Base-by-base conservation (phyloP, 176 grass and related monocot species). In the Oryza australiensis region DNA sequence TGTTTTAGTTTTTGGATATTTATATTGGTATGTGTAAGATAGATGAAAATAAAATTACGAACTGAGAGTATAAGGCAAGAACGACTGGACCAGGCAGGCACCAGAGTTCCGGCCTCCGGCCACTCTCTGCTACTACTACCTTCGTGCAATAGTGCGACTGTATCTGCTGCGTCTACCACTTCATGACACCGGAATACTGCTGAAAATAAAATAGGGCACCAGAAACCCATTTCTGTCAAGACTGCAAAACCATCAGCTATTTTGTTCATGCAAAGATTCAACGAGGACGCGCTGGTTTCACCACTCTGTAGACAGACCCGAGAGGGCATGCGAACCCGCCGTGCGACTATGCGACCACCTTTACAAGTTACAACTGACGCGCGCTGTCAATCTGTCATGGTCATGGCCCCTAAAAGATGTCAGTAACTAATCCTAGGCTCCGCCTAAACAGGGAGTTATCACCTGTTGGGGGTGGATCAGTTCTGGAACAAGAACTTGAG, bases 401-500 rank as follows among this genome's bases (percentile, higher is more conserved):
- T 46, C 46, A 70, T 26, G 67, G 55, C 26, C 75, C 26, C 85
- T 3, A 37, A 37, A 37, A 37, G 11, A 76, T 7, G 78, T 43
- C 68, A 51, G 41, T 26, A 65, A 16, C 20, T 49, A 14, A 45
- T 28, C 8, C 66, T 51, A 51, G 9, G 38, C 12, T 12, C 26
- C 29, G 10, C 38, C 63, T 48, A 15, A 2, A 55, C 16, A 30
- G 13, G 46, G 14, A 16, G 46, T 49, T 30, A 53, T 12, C 27
- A 4, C 70, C 14, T 33, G 13, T 3, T 40, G 28, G 77, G 41
- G 41, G 63, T 24, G 16, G 1, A 14, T 45, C 37, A 98, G 51
- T 80, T 79, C 76, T 94, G 92, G 79, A 94, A 98, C 26, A 98
- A 88, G 45, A 94, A 98, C 83, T 66, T 86, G 22, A 98, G 84